phyloP scores from a whole-genome alignment of 345 rosid species.

The Bruguiera gymnorhiza region DNA sequence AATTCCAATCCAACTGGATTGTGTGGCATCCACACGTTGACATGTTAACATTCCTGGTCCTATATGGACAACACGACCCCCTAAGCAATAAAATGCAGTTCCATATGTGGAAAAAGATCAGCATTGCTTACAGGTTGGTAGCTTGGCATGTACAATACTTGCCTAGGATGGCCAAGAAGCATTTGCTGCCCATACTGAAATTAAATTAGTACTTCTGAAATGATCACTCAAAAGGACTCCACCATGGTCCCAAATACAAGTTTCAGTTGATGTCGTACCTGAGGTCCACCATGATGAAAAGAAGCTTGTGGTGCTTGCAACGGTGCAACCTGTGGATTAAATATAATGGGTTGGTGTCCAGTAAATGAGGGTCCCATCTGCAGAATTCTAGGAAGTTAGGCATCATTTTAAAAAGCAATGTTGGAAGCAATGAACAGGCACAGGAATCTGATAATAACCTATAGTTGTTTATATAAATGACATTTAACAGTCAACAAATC shows the following conservation, averaged over 20 bases:
- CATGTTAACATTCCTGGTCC: too few relatives aligned
- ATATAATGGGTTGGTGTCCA: constrained; percentile 72
- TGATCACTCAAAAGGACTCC: not conserved
- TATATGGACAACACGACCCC: too few relatives aligned
- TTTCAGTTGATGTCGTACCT: constrained; percentile 36
- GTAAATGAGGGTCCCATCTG: constrained; percentile 60
- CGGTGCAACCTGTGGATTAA: constrained; percentile 52
- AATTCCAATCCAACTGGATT: too few relatives aligned
- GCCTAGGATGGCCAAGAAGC: constrained; percentile 62
- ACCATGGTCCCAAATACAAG: not conserved
- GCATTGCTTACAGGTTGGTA: constrained; percentile 64
- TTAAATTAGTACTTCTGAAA: constrained; percentile 14
- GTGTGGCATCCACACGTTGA: too few relatives aligned
- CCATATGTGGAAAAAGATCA: not conserved
- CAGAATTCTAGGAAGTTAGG: constrained; percentile 20
- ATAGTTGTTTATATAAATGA: too few relatives aligned
- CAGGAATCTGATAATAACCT: not conserved
- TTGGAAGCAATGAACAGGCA: not conserved
- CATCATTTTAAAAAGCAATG: constrained; percentile 11
- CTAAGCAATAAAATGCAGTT: not conserved
- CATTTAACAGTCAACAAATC: not conserved
- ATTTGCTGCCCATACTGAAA: constrained; percentile 67
- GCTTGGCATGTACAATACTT: constrained; percentile 53
- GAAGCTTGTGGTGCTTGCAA: constrained; percentile 58
- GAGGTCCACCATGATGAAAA: constrained; percentile 72